These are phyloP conservation scores for Pleurotus citrinopileatus DNA, from an alignment of 768 basidiomycete species.

Conservation along the genomic window DNA sequence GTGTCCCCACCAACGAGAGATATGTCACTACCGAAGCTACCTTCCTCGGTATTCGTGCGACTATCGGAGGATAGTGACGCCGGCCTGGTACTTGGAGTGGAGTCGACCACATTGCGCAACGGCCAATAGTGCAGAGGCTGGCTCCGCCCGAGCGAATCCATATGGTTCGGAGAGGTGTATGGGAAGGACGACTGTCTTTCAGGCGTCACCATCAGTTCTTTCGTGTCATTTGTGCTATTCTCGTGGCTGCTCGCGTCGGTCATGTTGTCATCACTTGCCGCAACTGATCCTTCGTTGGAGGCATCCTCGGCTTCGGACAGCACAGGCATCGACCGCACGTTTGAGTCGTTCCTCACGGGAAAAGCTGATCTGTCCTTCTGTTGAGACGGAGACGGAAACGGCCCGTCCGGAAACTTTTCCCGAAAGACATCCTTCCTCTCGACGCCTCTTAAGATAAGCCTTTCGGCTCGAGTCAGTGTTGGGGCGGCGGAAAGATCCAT, in stretches of 20 bases:
- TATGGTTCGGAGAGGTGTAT: background rate
- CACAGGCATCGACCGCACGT: no score
- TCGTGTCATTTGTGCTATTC: background rate
- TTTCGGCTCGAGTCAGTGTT: conserved; percentile 55
- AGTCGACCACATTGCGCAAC: background rate
- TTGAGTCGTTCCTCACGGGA: no score
- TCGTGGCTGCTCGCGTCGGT: background rate
- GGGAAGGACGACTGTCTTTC: background rate
- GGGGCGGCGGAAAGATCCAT: conserved; percentile 64
- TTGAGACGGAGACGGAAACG: background rate
- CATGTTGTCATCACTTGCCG: background rate
- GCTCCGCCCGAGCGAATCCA: background rate
- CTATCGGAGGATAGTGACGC: conserved; percentile 30
- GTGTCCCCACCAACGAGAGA: conserved; percentile 42
- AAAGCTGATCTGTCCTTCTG: background rate
- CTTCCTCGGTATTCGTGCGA: conserved; percentile 40
- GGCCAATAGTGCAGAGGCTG: background rate
- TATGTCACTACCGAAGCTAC: conserved; percentile 38
- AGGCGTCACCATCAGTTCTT: background rate
- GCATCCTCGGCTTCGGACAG: background rate
- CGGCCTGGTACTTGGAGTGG: conserved; percentile 8
- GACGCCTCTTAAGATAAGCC: conserved; percentile 60
- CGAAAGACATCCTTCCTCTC: conserved; percentile 72
- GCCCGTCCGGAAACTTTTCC: conserved; percentile 47
- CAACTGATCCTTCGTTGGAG: background rate